Conservation (phyloP, 768 basidiomycete genomes). For the Mycena galericulata region DNA sequence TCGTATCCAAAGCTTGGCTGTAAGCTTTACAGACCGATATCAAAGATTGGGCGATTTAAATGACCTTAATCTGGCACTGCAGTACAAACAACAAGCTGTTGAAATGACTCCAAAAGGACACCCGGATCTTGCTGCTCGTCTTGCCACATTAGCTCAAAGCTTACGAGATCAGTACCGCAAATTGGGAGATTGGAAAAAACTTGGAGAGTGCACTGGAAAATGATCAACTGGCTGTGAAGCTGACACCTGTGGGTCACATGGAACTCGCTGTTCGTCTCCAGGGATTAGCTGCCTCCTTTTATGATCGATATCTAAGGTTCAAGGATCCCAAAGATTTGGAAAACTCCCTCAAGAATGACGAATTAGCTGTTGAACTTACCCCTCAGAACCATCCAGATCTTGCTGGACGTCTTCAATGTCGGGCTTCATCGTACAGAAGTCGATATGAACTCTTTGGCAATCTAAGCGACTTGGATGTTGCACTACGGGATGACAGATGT, state of each 20-base stretch:
- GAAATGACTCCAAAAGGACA: neutral
- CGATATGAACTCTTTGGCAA: no score
- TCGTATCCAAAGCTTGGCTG: neutral
- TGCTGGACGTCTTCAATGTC: neutral
- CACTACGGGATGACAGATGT: no score
- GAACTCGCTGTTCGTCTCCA: neutral
- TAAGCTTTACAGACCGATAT: neutral
- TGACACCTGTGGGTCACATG: neutral
- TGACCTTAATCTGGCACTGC: neutral
- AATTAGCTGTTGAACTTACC: neutral
- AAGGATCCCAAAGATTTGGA: neutral
- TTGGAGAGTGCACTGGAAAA: neutral
- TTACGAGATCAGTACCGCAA: neutral
- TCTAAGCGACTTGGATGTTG: no score
- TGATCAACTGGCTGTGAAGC: neutral
- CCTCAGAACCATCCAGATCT: neutral
- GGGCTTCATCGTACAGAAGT: no score
- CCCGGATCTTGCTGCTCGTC: neutral
- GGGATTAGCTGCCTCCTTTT: neutral
- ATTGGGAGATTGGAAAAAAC: neutral
- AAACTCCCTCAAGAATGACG: neutral
- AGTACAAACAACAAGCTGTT: neutral
- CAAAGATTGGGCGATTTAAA: neutral
- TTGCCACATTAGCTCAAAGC: neutral
- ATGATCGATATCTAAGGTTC: neutral